phyloP scores from a whole-genome alignment of 2,329 filamentous ascomycete genomes.

The Ophiostoma ulmi region DNA sequence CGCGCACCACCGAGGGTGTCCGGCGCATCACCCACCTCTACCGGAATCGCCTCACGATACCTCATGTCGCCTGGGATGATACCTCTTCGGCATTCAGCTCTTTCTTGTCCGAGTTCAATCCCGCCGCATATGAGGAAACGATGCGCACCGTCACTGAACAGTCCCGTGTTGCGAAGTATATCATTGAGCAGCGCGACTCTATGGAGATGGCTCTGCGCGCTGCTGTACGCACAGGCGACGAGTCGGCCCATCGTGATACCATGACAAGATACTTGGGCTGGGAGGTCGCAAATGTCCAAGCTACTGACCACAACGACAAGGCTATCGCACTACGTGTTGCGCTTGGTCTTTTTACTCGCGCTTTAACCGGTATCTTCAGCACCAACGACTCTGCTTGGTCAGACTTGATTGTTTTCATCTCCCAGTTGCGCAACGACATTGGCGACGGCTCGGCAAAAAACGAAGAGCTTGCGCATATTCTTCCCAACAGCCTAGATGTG shows the following conservation, averaged over 20 bases:
- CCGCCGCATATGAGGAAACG: conserved; percentile 63
- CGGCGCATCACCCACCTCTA: conserved; percentile 64
- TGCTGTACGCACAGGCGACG: conserved; percentile 53
- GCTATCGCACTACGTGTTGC: conserved; percentile 48
- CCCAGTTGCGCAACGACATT: conserved; percentile 41
- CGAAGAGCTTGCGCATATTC: conserved; percentile 37
- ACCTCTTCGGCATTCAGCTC: conserved; percentile 70
- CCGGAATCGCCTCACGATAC: conserved; percentile 63
- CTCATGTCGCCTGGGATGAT: conserved; percentile 68
- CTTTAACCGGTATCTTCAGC: conserved; percentile 63
- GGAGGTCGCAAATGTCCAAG: conserved; percentile 62
- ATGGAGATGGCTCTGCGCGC: conserved; percentile 62
- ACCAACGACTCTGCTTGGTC: conserved; percentile 74
- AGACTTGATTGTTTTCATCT: conserved; percentile 73
- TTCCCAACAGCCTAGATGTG: conserved; percentile 58
- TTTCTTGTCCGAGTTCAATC: conserved; percentile 67
- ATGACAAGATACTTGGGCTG: conserved; percentile 74
- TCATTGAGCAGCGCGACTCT: conserved; percentile 59
- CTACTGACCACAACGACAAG: conserved; percentile 43
- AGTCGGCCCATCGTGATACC: conserved; percentile 47
- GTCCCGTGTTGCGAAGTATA: conserved; percentile 58
- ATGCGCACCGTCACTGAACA: conserved; percentile 64
- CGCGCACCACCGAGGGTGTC: conserved; percentile 52
- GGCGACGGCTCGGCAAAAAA: conserved; percentile 35
- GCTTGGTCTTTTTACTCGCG: conserved; percentile 70